Evolutionary conservation across 495 filamentous ascomycete species (phyloP).

Genomic region (Xanthoparmelia taractica): DNA sequence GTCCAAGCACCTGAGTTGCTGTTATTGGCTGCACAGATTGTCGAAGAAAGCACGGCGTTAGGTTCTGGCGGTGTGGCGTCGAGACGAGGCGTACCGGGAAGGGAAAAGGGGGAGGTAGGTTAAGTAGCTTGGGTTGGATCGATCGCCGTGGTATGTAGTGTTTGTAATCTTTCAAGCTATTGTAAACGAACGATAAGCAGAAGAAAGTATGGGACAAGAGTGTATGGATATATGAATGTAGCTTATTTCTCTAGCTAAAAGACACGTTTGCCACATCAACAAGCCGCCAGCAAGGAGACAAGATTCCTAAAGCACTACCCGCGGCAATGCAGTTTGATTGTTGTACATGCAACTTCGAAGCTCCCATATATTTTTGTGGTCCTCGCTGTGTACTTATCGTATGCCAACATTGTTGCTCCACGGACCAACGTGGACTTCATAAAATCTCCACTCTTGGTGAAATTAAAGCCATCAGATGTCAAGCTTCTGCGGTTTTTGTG

Average conservation of each 20-base stretch:
- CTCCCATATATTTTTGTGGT: conserved; percentile 2
- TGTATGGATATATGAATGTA: neutral
- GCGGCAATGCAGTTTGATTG: neutral
- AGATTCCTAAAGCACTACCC: neutral
- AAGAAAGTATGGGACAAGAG: neutral
- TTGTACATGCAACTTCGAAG: conserved; percentile 1
- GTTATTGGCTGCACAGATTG: no score
- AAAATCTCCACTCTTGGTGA: neutral
- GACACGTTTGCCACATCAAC: neutral
- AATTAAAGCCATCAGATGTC: neutral
- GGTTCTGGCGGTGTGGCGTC: no score
- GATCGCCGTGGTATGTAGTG: no score
- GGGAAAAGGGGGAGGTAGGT: no score
- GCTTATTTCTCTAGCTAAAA: neutral
- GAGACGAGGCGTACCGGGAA: no score
- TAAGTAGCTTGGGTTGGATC: no score
- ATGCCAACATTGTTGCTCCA: neutral
- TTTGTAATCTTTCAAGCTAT: no score
- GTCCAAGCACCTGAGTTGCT: no score
- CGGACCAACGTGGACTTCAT: neutral
- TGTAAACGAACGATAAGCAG: neutral
- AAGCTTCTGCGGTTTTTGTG: neutral
- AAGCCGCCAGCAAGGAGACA: neutral
- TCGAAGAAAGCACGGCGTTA: no score
- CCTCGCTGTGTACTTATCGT: neutral